These are phyloP conservation scores for Pholiota conissans DNA, from an alignment of 768 basidiomycete species.

Conservation along the genomic window DNA sequence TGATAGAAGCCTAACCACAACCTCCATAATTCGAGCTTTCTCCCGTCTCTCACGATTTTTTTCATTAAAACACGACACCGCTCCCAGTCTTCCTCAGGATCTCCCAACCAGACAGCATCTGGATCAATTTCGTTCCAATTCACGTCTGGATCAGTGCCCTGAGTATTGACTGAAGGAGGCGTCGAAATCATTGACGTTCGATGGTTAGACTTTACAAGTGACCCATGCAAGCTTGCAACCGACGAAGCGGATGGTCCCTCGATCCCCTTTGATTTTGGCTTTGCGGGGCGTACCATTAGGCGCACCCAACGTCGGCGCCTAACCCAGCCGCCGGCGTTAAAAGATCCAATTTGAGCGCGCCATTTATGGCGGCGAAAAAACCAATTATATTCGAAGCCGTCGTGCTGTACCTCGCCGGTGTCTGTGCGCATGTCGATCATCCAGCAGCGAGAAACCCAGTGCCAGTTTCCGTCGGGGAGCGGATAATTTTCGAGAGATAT, in stretches of 20 bases:
- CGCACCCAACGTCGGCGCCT: conserved; percentile 81
- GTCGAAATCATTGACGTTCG: conserved; percentile 32
- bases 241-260: conserved; percentile 12
- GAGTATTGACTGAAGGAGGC: conserved; percentile 26
- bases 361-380: conserved; percentile 66
- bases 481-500: conserved; percentile 64
- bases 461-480: conserved; percentile 79
- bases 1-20: conserved; percentile 58
- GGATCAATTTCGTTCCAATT: conserved; percentile 26
- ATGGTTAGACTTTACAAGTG: conserved; percentile 7
- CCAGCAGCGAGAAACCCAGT: conserved; percentile 79
- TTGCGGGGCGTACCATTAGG: conserved; percentile 73
- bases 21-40: conserved; percentile 75
- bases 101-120: conserved; percentile 55
- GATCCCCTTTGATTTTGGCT: conserved; percentile 17
- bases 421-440: conserved; percentile 89
- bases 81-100: conserved; percentile 56
- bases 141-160: conserved; percentile 19
- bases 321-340: conserved; percentile 73
- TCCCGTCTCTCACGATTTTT: conserved; percentile 61
- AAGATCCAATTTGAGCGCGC: conserved; percentile 58
- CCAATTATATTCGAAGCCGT: conserved; percentile 89
- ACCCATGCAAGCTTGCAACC: conserved; percentile 1
- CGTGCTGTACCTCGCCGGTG: conserved; percentile 70
- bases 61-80: conserved; percentile 54